phyloP scores from a whole-genome alignment of 129 eudicot genomes.

The Arctium lappa region DNA sequence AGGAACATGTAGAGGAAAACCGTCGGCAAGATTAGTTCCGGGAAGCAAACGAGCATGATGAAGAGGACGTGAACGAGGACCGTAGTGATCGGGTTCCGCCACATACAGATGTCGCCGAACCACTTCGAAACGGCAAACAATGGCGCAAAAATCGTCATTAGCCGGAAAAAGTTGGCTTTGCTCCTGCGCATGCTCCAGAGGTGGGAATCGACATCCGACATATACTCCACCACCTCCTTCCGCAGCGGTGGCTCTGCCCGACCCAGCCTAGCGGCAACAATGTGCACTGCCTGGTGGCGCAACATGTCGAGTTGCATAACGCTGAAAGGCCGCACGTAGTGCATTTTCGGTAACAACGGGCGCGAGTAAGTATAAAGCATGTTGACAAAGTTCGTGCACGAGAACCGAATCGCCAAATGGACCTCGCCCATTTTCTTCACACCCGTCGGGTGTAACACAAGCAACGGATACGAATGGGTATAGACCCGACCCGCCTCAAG shows the following conservation, averaged over 20 bases:
- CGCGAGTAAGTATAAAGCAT: conserved; percentile 71
- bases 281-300: conserved; percentile 83
- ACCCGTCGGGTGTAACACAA: conserved; percentile 83
- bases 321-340: conserved; percentile 77
- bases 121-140: conserved; percentile 74
- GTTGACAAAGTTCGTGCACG: conserved; percentile 88
- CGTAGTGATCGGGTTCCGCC: conserved; percentile 91
- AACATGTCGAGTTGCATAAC: conserved; percentile 95
- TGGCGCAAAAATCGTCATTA: conserved; percentile 80
- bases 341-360: conserved; percentile 93
- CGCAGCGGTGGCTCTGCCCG: conserved; percentile 92
- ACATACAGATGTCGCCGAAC: conserved; percentile 82
- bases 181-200: conserved; percentile 94
- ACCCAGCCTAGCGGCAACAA: conserved; percentile 82
- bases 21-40: conserved; percentile 81
- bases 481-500: conserved; percentile 89
- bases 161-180: conserved; percentile 88
- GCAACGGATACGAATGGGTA: conserved; percentile 91
- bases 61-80: conserved; percentile 79
- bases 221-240: conserved; percentile 91
- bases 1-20: conserved; percentile 90
- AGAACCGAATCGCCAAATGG: conserved; percentile 80
- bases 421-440: conserved; percentile 97
- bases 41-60: conserved; percentile 86
- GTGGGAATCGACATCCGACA: conserved; percentile 96